Percentiles rank a stretch among this genome's conserved stretches.
These are phyloP conservation scores for Mucor saturninus DNA, from an alignment of 371 early-diverging fungal genomes.

Conservation along the genomic window DNA sequence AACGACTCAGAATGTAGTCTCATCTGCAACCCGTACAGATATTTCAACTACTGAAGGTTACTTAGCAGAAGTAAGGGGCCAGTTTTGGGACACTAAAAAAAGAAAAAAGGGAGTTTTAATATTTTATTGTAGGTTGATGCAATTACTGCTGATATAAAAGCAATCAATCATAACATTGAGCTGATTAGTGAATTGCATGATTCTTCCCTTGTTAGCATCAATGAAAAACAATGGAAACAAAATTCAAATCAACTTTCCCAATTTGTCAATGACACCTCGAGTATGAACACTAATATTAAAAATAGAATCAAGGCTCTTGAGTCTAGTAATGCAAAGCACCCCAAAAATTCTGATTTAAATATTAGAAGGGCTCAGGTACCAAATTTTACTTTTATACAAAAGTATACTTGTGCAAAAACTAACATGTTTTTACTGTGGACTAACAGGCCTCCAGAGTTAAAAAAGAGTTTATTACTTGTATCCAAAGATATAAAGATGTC, in stretches of 20 bases:
- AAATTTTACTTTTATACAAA: not conserved
- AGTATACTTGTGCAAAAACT: too few species aligned
- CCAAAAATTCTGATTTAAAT: slow-evolving; percentile 33
- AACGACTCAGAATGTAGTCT: slow-evolving; percentile 10
- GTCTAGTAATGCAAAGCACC: slow-evolving; percentile 28
- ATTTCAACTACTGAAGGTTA: slow-evolving; percentile 30
- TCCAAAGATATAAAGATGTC: slow-evolving; percentile 81
- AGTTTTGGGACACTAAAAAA: not conserved
- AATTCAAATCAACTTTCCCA: slow-evolving; percentile 64
- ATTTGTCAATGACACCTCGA: slow-evolving; percentile 63
- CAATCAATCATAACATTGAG: slow-evolving; percentile 60
- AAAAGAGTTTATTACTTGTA: slow-evolving; percentile 82
- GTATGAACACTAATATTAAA: slow-evolving; percentile 57
- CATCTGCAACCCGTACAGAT: slow-evolving; percentile 22
- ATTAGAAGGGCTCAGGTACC: slow-evolving; percentile 40
- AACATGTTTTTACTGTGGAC: too few species aligned
- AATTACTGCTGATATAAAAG: slow-evolving; percentile 61
- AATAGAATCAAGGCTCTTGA: slow-evolving; percentile 57
- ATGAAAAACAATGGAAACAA: slow-evolving; percentile 61
- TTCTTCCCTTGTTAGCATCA: slow-evolving; percentile 63
- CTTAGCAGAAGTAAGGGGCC: slow-evolving; percentile 26
- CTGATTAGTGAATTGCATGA: slow-evolving; percentile 67
- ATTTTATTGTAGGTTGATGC: slow-evolving; percentile 55
- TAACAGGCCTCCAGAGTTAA: slow-evolving; percentile 71
- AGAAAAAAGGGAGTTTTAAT: not conserved